phyloP scores from a whole-genome alignment of 257 asterid genomes.

The Nicotiana undulata region DNA sequence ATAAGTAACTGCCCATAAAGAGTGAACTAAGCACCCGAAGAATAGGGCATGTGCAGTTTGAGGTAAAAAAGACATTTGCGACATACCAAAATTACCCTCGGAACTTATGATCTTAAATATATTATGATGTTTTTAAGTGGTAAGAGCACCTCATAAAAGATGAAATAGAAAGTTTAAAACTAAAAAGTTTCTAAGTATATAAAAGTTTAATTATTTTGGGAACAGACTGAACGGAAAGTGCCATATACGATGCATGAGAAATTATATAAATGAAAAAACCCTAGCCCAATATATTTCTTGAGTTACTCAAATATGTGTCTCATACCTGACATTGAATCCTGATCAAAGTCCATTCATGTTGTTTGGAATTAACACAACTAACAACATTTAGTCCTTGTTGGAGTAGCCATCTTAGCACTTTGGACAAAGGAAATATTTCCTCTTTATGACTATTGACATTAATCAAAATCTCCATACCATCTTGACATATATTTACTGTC shows the following conservation, averaged over 20 bases:
- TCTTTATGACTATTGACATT: not conserved
- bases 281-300: not conserved
- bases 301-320: not conserved
- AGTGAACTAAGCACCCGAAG: too few species aligned
- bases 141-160: too few species aligned
- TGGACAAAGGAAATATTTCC: constrained; percentile 21
- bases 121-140: too few species aligned
- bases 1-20: too few species aligned
- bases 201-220: too few species aligned
- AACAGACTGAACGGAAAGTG: not conserved
- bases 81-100: too few species aligned
- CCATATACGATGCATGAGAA: too few species aligned
- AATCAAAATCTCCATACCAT: constrained; percentile 27
- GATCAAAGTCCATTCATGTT: constrained; percentile 9
- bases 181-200: too few species aligned
- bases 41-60: too few species aligned
- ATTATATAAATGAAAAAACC: not conserved
- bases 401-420: constrained; percentile 20
- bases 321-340: constrained; percentile 28
- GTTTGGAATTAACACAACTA: constrained; percentile 17
- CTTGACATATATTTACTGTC: not conserved
- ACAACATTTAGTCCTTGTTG: constrained; percentile 12
- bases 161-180: too few species aligned
- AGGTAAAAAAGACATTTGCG: too few species aligned
- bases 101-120: too few species aligned